A percentile compares a stretch with the other conserved stretches of the same genome.
Conservation (phyloP, 2,329 filamentous ascomycete species). For the Xylaria polymorpha region DNA sequence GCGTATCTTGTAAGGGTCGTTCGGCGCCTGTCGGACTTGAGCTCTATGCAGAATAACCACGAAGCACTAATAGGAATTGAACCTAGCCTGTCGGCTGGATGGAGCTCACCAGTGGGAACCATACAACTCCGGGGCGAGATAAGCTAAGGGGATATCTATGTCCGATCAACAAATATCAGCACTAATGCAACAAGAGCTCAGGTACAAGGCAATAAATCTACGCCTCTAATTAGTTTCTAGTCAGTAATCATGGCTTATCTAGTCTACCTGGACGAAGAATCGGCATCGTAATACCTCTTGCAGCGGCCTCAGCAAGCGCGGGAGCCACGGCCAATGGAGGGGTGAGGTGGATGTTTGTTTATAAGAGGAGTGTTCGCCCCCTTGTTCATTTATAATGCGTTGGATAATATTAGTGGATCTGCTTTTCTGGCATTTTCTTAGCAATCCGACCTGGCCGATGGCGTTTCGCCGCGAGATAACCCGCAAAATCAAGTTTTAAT, state of each 20-base stretch:
- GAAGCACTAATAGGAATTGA: slow-evolving; percentile 16
- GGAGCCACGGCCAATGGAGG: slow-evolving; percentile 19
- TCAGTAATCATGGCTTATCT: slow-evolving; percentile 22
- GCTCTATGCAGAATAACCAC: slow-evolving; percentile 4
- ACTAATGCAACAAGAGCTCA: slow-evolving; percentile 20
- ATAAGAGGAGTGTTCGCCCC: not conserved
- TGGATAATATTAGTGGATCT: not conserved
- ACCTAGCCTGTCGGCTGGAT: slow-evolving; percentile 12
- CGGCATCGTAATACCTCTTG: not conserved
- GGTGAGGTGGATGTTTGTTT: not conserved
- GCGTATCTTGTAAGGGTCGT: slow-evolving; percentile 4
- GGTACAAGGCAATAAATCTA: slow-evolving; percentile 9
- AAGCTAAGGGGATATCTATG: slow-evolving; percentile 4
- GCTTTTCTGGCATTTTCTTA: not conserved
- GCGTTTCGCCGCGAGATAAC: slow-evolving; percentile 9
- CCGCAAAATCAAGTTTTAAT: not conserved
- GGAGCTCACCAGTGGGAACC: not conserved
- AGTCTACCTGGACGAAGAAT: not conserved
- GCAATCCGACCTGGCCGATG: not conserved
- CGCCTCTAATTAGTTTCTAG: not conserved
- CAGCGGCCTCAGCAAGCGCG: slow-evolving; percentile 15
- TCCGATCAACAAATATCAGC: slow-evolving; percentile 11
- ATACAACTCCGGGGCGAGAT: slow-evolving; percentile 11
- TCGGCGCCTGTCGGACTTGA: slow-evolving; percentile 6
- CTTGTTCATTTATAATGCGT: slow-evolving; percentile 17